Base-by-base conservation (phyloP, 1,284 basidiomycete species). In the Leccinum pachyderme region DNA sequence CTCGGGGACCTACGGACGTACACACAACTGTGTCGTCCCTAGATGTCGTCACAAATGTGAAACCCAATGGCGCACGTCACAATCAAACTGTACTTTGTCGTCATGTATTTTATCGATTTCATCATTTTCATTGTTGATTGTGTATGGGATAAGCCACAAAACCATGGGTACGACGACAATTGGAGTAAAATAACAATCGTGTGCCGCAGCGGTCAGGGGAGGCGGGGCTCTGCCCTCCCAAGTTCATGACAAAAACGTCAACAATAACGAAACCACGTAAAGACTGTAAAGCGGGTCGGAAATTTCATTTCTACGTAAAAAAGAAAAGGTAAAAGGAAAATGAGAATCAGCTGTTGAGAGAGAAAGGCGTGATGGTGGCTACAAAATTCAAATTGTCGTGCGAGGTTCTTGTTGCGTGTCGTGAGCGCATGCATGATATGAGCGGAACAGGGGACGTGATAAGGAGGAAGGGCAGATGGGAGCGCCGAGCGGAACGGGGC, bases 401-500 rank as follows among this genome's bases (percentile, higher is more conserved):
- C 41, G 41, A 43, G 12, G 41, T 43, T 43, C 41, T 43, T 43
- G 41, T 25, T 39, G 41, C 18, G 41, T 43, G 24, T 43, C 41
- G 41, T 43, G 41, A 43, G 41, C n/a, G 41, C n/a, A 25, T 37
- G 41, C 41, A 22, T 43, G 41, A 43, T 43, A 39, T 39, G 37
- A 39, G 41, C 41, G 41, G 41, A 43, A 43, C 41, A 43, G 41
- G 39, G 39, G 37, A 13, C 41, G 24, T 43, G 41, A 43, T 43
- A 43, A 43, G 41, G 24, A 43, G 25, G 22, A 25, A 43, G 41
- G 4, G 41, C 13, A 43, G 7, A 43, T 43, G 24, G 41, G 41
- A 43, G 22, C 11, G 22, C 18, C 41, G 41, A 25, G 25, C 9
- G 57, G 15, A 12, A 12, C 45, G 53, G 32, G 48, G 43, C 60